Percentiles rank a stretch among this genome's conserved stretches.
Evolutionary conservation across 768 basidiomycete genomes (phyloP).

Genomic region (Mycena albidolilacea): DNA sequence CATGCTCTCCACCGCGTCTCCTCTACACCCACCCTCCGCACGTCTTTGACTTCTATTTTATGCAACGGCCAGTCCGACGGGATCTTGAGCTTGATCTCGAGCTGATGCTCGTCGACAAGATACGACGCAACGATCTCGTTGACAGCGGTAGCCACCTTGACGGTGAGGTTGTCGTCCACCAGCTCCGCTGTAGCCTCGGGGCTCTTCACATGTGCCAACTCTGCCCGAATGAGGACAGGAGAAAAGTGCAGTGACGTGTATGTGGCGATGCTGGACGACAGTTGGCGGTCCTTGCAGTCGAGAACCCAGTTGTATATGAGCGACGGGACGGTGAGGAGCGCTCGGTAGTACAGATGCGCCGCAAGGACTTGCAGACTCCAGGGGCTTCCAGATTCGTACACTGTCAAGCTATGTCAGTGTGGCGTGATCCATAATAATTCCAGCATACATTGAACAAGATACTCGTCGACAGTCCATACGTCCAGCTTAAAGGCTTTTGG

Average conservation of each 20-base stretch:
- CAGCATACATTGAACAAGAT: constrained; percentile 77
- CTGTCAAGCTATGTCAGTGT: constrained; percentile 52
- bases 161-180: constrained; percentile 80
- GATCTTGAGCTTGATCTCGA: constrained; percentile 90
- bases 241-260: constrained; percentile 92
- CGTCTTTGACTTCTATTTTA: constrained; percentile 89
- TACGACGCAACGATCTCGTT: constrained; percentile 91
- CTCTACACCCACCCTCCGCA: constrained; percentile 87
- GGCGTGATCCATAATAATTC: background rate
- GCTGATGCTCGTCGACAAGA: constrained; percentile 91
- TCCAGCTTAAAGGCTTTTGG: constrained; percentile 85
- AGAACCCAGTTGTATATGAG: constrained; percentile 89
- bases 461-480: constrained; percentile 89
- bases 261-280: constrained; percentile 79
- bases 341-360: constrained; percentile 91
- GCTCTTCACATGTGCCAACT: constrained; percentile 81
- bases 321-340: constrained; percentile 87
- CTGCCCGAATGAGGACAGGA: constrained; percentile 87
- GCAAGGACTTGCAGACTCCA: constrained; percentile 77
- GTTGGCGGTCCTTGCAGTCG: constrained; percentile 90
- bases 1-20: constrained; percentile 95
- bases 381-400: constrained; percentile 67
- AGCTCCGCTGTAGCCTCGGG: constrained; percentile 69
- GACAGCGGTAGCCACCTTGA: constrained; percentile 81
- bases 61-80: constrained; percentile 94